Conservation (phyloP, 2,329 filamentous ascomycete species). For the Arthrobotrys entomopaga region DNA sequence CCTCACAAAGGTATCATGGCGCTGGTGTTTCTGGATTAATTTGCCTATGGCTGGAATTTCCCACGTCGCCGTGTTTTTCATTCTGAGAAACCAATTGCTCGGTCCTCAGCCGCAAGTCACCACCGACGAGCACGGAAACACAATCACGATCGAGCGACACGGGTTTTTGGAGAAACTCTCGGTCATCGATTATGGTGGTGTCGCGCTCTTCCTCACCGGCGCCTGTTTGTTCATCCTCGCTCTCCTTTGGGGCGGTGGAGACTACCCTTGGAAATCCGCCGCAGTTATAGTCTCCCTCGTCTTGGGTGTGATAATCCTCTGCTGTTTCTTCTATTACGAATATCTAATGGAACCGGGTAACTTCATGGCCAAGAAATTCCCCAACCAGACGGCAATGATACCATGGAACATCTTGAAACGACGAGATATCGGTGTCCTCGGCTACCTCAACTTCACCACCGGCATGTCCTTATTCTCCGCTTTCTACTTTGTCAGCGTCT, state of each 20-base stretch:
- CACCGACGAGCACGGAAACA: constrained; percentile 63
- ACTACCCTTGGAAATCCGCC: constrained; percentile 67
- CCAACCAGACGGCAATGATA: constrained; percentile 68
- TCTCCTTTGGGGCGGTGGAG: constrained; percentile 69
- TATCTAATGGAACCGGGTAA: constrained; percentile 68
- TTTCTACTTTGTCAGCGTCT: constrained; percentile 76
- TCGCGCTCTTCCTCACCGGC: constrained; percentile 69
- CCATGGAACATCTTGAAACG: constrained; percentile 70
- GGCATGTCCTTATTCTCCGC: constrained; percentile 67
- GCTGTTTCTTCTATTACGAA: constrained; percentile 67
- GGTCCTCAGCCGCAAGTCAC: constrained; percentile 66
- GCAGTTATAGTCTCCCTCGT: constrained; percentile 67
- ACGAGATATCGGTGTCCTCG: constrained; percentile 71
- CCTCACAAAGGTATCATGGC: constrained; percentile 66
- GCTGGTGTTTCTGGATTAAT: constrained; percentile 75
- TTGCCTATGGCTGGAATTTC: constrained; percentile 68
- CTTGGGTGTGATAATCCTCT: constrained; percentile 63
- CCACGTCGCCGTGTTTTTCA: constrained; percentile 67
- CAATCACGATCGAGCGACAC: constrained; percentile 58
- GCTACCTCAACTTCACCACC: constrained; percentile 70
- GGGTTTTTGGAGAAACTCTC: constrained; percentile 65
- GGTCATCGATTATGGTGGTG: constrained; percentile 70
- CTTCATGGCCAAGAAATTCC: constrained; percentile 32
- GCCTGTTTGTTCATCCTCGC: constrained; percentile 68
- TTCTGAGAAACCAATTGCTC: constrained; percentile 71